Base-by-base conservation (phyloP, 1,284 basidiomycete genomes). In the Paramarasmius palmivorus region DNA sequence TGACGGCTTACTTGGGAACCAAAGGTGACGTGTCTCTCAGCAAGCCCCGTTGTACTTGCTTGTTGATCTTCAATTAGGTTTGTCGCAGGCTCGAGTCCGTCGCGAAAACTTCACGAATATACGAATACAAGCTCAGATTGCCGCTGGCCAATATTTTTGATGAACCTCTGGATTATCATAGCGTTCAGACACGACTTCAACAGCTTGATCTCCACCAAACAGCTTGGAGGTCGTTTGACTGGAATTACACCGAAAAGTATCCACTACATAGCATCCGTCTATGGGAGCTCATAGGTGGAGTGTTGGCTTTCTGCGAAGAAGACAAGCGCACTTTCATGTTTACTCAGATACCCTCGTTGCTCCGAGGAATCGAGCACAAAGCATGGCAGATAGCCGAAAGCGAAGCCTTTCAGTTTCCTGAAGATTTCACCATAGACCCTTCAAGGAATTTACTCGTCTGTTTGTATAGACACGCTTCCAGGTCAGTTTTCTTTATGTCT, bases 371-470 rank as follows among this genome's bases (percentile, higher is more conserved):
- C 7, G 45, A 57, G 14, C 38, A 38, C 2, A 53, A 53, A 23
- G 42, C 56, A 20, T 66, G 65, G 65, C 34, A 51, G 8, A 36
- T 63, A 23, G 19, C 29, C 6, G 29, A 52, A 37, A 52, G 36
- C 10, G 22, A 55, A 19, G 23, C 38, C 14, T 22, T 56, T 29
- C 12, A 37, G 17, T 38, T 42, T 14, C n/a, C 58, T 14, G 37
- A 42, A 22, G 64, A 66, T 50, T 66, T 66, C 40, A 51, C 59
- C 3, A 56, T 66, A 44, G 63, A 66, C 54, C 52, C 60, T 6
- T 62, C 60, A 3, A 57, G 59, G 37, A 59, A 66, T 52, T 56
- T 66, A 34, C 56, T 66, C 12, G 54, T 65, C 1, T 46, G 54
- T 5, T 48, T 64, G 15, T 45, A 54, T 40, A 49, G 25, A 46